A percentile compares a stretch with the other conserved stretches of the same genome.
Conservation (phyloP, 2,329 filamentous ascomycete species). For the Colletotrichum sansevieriae region DNA sequence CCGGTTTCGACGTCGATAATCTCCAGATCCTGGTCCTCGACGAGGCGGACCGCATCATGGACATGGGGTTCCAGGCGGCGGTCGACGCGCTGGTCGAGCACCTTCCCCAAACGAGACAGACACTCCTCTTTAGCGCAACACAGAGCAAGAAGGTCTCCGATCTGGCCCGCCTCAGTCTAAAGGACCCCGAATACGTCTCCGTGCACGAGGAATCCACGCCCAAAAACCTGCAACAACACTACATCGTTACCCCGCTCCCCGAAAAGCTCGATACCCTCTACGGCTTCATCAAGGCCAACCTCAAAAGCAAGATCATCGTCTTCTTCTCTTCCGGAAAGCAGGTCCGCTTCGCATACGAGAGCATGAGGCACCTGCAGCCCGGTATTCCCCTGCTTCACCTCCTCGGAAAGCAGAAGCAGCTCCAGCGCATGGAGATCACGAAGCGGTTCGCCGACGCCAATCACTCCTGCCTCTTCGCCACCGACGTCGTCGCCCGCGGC, state of each 20-base stretch:
- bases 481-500: slow-evolving; percentile 93
- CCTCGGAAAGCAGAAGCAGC: slow-evolving; percentile 93
- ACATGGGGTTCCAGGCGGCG: slow-evolving; percentile 94
- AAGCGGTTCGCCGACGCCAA: slow-evolving; percentile 84
- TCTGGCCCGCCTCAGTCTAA: slow-evolving; percentile 86
- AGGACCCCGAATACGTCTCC: slow-evolving; percentile 93
- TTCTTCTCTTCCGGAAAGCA: slow-evolving; percentile 97
- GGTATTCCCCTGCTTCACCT: slow-evolving; percentile 94
- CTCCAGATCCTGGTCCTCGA: slow-evolving; percentile 94
- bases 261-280: slow-evolving; percentile 94
- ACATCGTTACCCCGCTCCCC: slow-evolving; percentile 84
- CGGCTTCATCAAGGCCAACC: slow-evolving; percentile 90
- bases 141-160: slow-evolving; percentile 96
- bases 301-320: slow-evolving; percentile 95
- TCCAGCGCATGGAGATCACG: slow-evolving; percentile 88
- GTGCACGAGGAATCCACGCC: slow-evolving; percentile 94
- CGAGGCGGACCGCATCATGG: slow-evolving; percentile 96
- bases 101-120: slow-evolving; percentile 87
- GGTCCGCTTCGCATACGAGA: slow-evolving; percentile 95
- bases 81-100: slow-evolving; percentile 96
- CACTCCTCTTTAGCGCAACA: slow-evolving; percentile 94
- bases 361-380: slow-evolving; percentile 91
- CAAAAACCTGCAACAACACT: slow-evolving; percentile 87
- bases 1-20: slow-evolving; percentile 89
- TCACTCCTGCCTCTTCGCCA: slow-evolving; percentile 90